Evolutionary conservation across 202 grass and related monocot genomes (phyloP).

Genomic region (Schoenoplectus tabernaemontani): DNA sequence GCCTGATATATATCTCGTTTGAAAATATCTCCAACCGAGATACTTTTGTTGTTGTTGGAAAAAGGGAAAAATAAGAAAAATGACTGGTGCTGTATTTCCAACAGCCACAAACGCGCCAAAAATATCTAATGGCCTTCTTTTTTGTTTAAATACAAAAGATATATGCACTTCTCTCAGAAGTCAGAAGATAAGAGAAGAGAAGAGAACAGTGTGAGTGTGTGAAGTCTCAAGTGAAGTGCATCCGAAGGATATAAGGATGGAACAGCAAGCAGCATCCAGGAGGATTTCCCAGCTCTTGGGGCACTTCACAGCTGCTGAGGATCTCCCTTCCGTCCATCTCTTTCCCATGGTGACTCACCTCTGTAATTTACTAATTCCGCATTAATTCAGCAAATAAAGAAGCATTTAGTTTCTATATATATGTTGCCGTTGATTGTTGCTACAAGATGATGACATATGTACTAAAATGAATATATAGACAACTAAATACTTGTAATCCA

Average conservation of each 20-base stretch:
- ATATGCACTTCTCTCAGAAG: background rate
- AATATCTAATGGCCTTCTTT: constrained; percentile 22
- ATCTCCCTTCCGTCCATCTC: constrained; percentile 17
- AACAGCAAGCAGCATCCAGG: constrained; percentile 6
- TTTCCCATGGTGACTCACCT: constrained; percentile 25
- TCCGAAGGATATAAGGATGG: background rate
- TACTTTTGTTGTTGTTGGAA: background rate
- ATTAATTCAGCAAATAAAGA: no score
- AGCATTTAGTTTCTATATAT: no score
- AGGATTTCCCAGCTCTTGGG: constrained; percentile 14
- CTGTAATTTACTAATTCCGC: no score
- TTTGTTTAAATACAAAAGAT: constrained; percentile 18
- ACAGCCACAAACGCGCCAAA: constrained; percentile 19
- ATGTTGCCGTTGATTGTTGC: no score
- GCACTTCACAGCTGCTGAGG: constrained; percentile 13
- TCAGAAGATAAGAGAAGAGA: background rate
- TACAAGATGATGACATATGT: no score
- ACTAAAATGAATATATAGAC: no score
- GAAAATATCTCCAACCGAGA: constrained; percentile 4
- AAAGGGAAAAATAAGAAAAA: background rate
- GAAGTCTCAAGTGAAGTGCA: background rate
- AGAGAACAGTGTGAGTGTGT: background rate
- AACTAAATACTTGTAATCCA: no score
- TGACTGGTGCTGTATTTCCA: background rate
- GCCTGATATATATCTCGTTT: background rate